Evolutionary conservation across 768 basidiomycete species (phyloP).

Genomic region (Lactarius akahatsu): DNA sequence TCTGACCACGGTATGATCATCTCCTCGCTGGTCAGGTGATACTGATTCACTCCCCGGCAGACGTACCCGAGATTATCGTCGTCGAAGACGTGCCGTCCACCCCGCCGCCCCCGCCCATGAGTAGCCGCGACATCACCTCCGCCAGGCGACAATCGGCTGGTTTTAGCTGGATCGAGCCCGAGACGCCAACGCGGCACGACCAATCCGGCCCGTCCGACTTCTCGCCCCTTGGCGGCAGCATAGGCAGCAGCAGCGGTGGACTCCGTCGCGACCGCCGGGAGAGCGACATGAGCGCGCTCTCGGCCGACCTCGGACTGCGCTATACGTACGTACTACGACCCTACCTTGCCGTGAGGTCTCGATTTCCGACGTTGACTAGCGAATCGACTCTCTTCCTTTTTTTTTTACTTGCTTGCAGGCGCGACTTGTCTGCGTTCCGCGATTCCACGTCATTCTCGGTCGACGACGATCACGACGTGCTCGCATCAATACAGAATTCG

Average conservation of each 20-base stretch:
- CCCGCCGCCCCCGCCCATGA: conserved; percentile 36
- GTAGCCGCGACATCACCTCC: conserved; percentile 57
- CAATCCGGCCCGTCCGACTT: conserved; percentile 37
- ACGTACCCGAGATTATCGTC: conserved; percentile 72
- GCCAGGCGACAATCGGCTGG: conserved; percentile 28
- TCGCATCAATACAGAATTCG: conserved; percentile 63
- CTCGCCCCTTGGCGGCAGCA: conserved; percentile 40
- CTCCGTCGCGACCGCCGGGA: conserved; percentile 56
- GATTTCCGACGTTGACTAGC: background rate
- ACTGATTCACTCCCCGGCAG: conserved; percentile 35
- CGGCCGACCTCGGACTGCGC: conserved; percentile 46
- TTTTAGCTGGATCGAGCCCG: conserved; percentile 27
- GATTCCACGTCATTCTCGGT: conserved; percentile 28
- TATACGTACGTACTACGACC: conserved; percentile 45
- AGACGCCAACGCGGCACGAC: conserved; percentile 40
- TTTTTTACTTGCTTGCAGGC: conserved; percentile 25
- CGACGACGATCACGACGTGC: conserved; percentile 45
- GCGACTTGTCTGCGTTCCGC: conserved; percentile 33
- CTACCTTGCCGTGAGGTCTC: background rate
- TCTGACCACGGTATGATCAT: conserved; percentile 35
- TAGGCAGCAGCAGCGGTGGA: conserved; percentile 23
- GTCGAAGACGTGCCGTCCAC: conserved; percentile 52
- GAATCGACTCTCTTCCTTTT: background rate
- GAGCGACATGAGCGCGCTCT: conserved; percentile 61
- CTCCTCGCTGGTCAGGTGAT: background rate